Percentiles rank a stretch among this genome's conserved stretches.
Evolutionary conservation across 2,329 filamentous ascomycete genomes (phyloP).

Genomic region (Ophiostoma tasmaniense): DNA sequence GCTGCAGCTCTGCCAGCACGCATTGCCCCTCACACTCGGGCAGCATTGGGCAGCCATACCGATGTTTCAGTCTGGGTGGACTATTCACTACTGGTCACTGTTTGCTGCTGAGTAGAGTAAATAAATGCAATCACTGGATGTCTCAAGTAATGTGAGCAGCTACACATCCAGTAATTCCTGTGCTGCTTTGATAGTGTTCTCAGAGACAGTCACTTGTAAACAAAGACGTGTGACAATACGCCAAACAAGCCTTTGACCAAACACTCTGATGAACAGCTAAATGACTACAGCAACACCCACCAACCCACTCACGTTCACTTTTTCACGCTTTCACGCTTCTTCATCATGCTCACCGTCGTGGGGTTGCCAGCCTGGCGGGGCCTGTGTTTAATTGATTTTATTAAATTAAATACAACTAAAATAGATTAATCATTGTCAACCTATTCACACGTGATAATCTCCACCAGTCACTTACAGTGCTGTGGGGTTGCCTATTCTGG

Average conservation of each 20-base stretch:
- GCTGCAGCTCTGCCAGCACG: not conserved
- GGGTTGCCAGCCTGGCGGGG: not conserved
- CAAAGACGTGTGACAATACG: not conserved
- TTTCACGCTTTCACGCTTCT: not conserved
- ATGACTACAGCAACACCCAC: not conserved
- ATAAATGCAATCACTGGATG: too few species aligned
- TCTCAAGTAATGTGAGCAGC: not conserved
- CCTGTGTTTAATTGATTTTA: not conserved
- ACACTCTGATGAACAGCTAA: not conserved
- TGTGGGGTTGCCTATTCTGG: slow-evolving; percentile 7
- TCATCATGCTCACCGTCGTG: not conserved
- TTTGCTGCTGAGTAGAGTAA: not conserved
- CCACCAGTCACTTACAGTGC: slow-evolving; percentile 8
- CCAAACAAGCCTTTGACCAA: not conserved
- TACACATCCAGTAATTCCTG: not conserved
- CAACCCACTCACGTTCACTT: not conserved
- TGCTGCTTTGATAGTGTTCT: not conserved
- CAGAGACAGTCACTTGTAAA: not conserved
- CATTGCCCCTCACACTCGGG: slow-evolving; percentile 6
- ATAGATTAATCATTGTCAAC: not conserved
- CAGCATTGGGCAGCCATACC: slow-evolving; percentile 13
- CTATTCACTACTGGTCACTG: not conserved
- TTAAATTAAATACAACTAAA: not conserved
- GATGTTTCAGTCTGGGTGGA: not conserved
- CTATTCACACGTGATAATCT: not conserved